These are phyloP conservation scores for Tylopilus felleus DNA, from an alignment of 768 basidiomycete genomes.

Conservation along the genomic window DNA sequence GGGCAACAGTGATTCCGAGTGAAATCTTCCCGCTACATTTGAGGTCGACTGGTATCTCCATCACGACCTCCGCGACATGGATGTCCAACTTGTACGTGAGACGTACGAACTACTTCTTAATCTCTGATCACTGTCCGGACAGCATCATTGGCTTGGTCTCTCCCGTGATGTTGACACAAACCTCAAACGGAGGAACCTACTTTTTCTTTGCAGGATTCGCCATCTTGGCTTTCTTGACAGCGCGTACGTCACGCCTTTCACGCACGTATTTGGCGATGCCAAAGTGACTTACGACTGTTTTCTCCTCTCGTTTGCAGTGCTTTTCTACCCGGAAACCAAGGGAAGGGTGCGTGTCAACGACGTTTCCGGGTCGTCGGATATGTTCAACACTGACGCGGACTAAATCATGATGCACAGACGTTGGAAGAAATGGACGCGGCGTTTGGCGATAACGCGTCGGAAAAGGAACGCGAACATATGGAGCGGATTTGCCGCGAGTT, in stretches of 20 bases:
- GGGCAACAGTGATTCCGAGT: conserved; percentile 36
- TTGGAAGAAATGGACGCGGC: conserved; percentile 33
- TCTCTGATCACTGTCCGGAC: background rate
- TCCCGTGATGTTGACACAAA: conserved; percentile 23
- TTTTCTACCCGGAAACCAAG: conserved; percentile 32
- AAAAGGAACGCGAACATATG: conserved; percentile 27
- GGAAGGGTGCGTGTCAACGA: conserved; percentile 25
- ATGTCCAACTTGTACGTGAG: conserved; percentile 38
- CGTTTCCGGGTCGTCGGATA: background rate
- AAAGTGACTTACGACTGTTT: conserved; percentile 7
- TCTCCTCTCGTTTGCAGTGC: conserved; percentile 7
- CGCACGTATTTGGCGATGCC: too few species aligned
- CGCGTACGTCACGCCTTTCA: conserved; percentile 30
- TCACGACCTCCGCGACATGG: conserved; percentile 42
- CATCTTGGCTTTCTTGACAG: conserved; percentile 28
- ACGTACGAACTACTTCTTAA: conserved; percentile 28
- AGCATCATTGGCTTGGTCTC: conserved; percentile 30
- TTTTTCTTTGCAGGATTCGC: conserved; percentile 29
- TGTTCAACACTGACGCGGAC: background rate
- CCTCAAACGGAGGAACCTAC: conserved; percentile 25
- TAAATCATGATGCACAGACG: conserved; percentile 19
- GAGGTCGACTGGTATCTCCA: conserved; percentile 39
- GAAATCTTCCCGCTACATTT: conserved; percentile 43
- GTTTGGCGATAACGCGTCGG: conserved; percentile 31
- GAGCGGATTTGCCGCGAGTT: conserved; percentile 26